These are phyloP conservation scores for Choiromyces venosus DNA, from an alignment of 495 filamentous ascomycete genomes.

Conservation along the genomic window DNA sequence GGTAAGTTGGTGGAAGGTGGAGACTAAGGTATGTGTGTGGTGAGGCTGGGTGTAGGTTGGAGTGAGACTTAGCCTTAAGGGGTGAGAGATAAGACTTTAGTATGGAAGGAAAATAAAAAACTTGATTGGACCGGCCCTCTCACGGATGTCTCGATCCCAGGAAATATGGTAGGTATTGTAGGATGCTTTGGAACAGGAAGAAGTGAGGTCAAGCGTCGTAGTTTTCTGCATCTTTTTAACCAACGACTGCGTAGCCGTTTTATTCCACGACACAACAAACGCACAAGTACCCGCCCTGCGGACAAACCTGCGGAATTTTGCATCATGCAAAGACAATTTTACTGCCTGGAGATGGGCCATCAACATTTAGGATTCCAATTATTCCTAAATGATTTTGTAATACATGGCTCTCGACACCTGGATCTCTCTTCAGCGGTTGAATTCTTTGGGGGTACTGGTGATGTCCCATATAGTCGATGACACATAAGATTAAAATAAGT, in stretches of 20 bases:
- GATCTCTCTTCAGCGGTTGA: not conserved
- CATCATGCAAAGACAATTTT: not conserved
- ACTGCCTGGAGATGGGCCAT: not conserved
- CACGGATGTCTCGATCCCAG: not conserved
- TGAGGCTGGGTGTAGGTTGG: not conserved
- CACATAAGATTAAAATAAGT: not conserved
- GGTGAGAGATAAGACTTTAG: not conserved
- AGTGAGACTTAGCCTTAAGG: not conserved
- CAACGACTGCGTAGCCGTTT: not conserved
- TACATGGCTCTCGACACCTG: not conserved
- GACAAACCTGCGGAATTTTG: constrained; percentile 1
- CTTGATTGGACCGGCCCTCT: not conserved
- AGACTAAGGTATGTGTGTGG: not conserved
- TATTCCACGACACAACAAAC: not conserved
- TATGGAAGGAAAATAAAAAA: not conserved
- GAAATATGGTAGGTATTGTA: not conserved
- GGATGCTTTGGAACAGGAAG: not conserved
- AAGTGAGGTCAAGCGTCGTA: not conserved
- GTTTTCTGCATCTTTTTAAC: not conserved
- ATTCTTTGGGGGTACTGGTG: not conserved
- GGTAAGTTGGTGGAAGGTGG: not conserved
- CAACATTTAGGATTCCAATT: too few relatives aligned
- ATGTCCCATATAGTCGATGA: not conserved
- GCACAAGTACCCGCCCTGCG: not conserved
- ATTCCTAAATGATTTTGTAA: not conserved